Percentiles rank a stretch among this genome's conserved stretches.
Conservation (phyloP, 2,329 filamentous ascomycete genomes). For the Aspergillus carbonarius region DNA sequence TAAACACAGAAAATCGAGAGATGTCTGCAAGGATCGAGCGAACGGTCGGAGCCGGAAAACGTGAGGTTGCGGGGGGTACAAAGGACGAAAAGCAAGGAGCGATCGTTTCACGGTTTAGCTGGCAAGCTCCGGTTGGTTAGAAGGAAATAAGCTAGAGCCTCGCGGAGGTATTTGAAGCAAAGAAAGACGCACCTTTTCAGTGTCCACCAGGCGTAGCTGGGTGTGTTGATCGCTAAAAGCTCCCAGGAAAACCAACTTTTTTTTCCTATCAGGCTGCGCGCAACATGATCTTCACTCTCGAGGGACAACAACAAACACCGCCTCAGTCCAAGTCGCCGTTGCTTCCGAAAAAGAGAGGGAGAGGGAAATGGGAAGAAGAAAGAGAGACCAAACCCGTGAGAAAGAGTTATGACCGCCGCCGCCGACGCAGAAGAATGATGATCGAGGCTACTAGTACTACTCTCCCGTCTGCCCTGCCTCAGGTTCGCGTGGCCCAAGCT, state of each 20-base stretch:
- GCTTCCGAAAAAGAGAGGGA: neutral
- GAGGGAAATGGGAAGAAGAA: neutral
- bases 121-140: neutral
- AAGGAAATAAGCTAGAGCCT: neutral
- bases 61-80: neutral
- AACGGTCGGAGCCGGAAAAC: neutral
- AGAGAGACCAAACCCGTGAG: neutral
- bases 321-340: neutral
- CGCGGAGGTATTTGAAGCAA: neutral
- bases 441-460: neutral
- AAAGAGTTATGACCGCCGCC: neutral
- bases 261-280: conserved; percentile 2
- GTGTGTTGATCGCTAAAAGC: neutral
- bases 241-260: conserved; percentile 6
- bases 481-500: neutral
- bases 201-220: neutral
- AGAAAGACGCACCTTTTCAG: neutral
- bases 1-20: neutral
- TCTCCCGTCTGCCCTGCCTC: too few species aligned
- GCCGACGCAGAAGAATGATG: neutral
- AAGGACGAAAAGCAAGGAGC: neutral
- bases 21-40: neutral
- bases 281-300: neutral
- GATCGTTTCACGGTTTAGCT: neutral
- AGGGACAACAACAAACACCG: neutral